Evolutionary conservation across 2,329 filamentous ascomycete species (phyloP).

Genomic region (Fusarium sp.): DNA sequence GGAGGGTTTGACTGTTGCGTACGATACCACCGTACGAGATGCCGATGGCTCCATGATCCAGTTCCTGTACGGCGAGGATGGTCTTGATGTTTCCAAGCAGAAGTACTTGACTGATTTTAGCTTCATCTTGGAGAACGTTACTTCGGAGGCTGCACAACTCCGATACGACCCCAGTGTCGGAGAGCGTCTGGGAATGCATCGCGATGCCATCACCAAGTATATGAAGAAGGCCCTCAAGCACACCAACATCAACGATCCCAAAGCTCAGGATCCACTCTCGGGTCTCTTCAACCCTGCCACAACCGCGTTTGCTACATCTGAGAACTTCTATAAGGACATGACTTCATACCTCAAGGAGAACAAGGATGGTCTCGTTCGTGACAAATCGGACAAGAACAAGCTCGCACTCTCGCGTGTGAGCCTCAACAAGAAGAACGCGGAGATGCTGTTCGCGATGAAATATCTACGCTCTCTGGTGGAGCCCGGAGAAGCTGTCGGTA

Average conservation of each 20-base stretch:
- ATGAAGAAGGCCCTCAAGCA: constrained; percentile 86
- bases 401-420: constrained; percentile 50
- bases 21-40: constrained; percentile 94
- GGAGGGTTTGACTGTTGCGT: constrained; percentile 92
- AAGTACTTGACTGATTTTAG: constrained; percentile 91
- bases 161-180: constrained; percentile 68
- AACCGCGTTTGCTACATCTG: constrained; percentile 87
- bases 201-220: constrained; percentile 74
- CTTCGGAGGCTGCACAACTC: constrained; percentile 81
- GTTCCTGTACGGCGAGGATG: constrained; percentile 97
- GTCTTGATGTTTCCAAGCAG: constrained; percentile 92
- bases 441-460: constrained; percentile 88
- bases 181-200: constrained; percentile 61
- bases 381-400: constrained; percentile 55
- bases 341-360: constrained; percentile 84
- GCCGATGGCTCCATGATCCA: constrained; percentile 93
- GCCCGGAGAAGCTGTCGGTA: constrained; percentile 94
- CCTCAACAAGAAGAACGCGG: constrained; percentile 77
- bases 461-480: constrained; percentile 93
- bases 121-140: constrained; percentile 88
- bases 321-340: constrained; percentile 81
- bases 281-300: constrained; percentile 79
- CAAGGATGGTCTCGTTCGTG: constrained; percentile 66
- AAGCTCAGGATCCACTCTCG: constrained; percentile 79
- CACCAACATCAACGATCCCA: constrained; percentile 65